Evolutionary conservation across 1,139 yeast species (phyloP), one percentile per base, ranked within the genome.

Genomic region (Suhomyces anneliseae): DNA sequence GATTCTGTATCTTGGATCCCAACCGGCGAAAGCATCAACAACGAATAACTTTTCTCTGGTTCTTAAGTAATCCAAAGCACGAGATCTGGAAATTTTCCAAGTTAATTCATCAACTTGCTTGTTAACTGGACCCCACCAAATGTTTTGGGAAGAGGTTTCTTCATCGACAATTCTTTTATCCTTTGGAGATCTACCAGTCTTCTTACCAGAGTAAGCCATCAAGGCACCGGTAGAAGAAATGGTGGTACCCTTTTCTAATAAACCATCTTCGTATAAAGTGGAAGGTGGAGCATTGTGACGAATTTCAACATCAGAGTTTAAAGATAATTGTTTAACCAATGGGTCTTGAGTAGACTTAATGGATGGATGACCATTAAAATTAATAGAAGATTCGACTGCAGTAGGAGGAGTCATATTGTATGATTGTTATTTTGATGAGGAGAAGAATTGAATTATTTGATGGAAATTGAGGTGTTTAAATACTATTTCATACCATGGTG

Each of bases 91-190:
- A 62, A 93, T 92, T 64, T 85, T 83, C 98, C 98, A 93, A 39
- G 97, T 90, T 67, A 86, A 84, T 72, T 90, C 97, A 54, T 90
- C 87, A 62, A 93, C 93, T 74, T 92, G 89, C 74, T 88, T 90
- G 78, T 93, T 93, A 61, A 93, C 99, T 8, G 98, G 98, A 31
- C 99, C 99, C 99, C 99, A 93, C 98, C 99, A 93, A 60, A 93
- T 83, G 66, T 92, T 77, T 53, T 88, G 82, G 49, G 81, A 71
- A 37, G 97, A 90, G 46, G 95, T 78, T 59, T 82, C 87, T 76
- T 93, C 98, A 60, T 92, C 97, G 56, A 93, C 98, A 70, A 93
- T 89, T 76, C 99, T 90, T 73, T 93, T 93, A 74, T 93, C 99
- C 77, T 87, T 88, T 68, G 99, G 99, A 39, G 98, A 93, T 74